Base-by-base conservation (phyloP, 31 red algal species). In the Asparagopsis taxiformis region DNA sequence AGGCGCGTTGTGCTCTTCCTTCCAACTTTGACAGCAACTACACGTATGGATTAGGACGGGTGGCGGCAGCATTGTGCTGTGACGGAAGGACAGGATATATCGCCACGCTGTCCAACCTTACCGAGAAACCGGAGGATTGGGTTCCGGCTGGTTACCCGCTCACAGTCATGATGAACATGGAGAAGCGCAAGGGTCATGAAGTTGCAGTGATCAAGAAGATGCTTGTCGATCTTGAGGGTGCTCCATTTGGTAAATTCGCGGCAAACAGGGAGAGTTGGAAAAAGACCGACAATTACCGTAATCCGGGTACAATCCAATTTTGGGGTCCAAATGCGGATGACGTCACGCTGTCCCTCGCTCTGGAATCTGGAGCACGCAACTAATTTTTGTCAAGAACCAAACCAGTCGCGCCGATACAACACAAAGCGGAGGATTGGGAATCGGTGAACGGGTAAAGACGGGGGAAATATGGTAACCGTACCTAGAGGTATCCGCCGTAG, bases 161-260 rank as follows among this genome's bases (percentile, higher is more conserved):
- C 9, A 94, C 96, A 3, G 81, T 89, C 65, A 94, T 99, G 91
- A 94, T 99, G 91, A 94, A 91, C 50, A 94, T 94, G 44, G 96
- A 99, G 80, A 67, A 87, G 23, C 70, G 96, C 74, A 88, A 94
- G 44, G 96, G 96, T 16, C 79, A 91, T 63, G 81, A 94, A 35
- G 68, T 80, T 2, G 86, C 96, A 20, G 96, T 99, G 3, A 94
- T 99, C 53, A 91, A 91, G 56, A 99, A 99, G 80, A 83, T 75
- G 68, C 70, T 94, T 37, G 91, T 99, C 21, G 85, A 91, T 51
- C 65, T 99, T 23, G 78, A 85, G 3, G 91, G 88, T 4, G 61
- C 68, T 24, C 85, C 85, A 17, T 99, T 99, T 70, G 70, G 46
- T 57, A 72, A 64, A 21, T 94, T 84, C 54, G 77, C 70, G 2